phyloP scores from a whole-genome alignment of 352 stramenopile genomes.

The Globisporangium nagaii region DNA sequence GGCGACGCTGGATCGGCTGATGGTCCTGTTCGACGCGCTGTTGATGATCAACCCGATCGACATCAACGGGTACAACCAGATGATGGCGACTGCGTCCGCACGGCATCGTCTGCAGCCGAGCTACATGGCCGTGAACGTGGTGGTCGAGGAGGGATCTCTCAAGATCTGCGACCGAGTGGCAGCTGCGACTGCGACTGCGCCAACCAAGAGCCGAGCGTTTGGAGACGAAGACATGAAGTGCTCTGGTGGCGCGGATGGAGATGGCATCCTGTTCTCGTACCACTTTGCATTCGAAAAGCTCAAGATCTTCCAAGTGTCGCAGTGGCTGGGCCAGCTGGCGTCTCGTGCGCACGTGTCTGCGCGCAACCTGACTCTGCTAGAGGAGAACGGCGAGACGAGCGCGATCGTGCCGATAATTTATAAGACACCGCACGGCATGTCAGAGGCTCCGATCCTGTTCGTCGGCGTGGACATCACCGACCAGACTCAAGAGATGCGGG shows the following conservation, averaged over 20 bases:
- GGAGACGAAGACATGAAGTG: slow-evolving; percentile 1
- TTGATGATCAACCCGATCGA: slow-evolving; percentile 87
- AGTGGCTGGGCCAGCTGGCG: slow-evolving; percentile 80
- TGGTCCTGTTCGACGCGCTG: slow-evolving; percentile 81
- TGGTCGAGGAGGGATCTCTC: slow-evolving; percentile 52
- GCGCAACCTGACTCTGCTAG: slow-evolving; percentile 69
- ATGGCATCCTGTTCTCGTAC: slow-evolving; percentile 45
- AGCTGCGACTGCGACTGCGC: neutral
- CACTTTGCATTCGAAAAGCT: slow-evolving; percentile 75
- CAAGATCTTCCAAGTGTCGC: slow-evolving; percentile 81
- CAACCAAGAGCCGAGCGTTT: neutral
- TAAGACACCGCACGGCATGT: slow-evolving; percentile 72
- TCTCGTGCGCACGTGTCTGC: slow-evolving; percentile 69
- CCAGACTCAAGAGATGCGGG: slow-evolving; percentile 83
- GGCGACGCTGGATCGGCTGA: slow-evolving; percentile 62
- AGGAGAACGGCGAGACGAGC: slow-evolving; percentile 49
- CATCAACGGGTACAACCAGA: slow-evolving; percentile 74
- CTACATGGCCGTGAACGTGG: slow-evolving; percentile 73
- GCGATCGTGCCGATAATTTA: slow-evolving; percentile 65
- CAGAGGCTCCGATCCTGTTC: slow-evolving; percentile 70
- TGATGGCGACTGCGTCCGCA: slow-evolving; percentile 43
- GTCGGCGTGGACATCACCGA: slow-evolving; percentile 74
- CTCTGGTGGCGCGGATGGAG: neutral
- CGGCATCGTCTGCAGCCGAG: slow-evolving; percentile 57
- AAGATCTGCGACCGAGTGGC: slow-evolving; percentile 50